Conservation (phyloP, 805 yeast species). For the Suhomyces xylopsoci region DNA sequence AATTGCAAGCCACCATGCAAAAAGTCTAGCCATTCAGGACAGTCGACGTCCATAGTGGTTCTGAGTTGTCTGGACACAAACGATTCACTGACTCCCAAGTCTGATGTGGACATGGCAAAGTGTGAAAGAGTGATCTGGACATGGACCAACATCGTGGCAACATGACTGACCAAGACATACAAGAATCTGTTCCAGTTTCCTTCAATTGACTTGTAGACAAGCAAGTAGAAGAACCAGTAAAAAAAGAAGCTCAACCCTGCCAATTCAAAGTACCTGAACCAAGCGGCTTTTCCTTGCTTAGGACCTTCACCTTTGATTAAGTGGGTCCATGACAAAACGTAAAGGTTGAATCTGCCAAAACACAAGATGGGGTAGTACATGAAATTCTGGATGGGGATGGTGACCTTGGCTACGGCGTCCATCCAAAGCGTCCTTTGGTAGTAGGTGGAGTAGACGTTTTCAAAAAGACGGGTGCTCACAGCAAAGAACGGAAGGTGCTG, state of each 20-base stretch:
- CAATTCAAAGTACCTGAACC: constrained; percentile 79
- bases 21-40: constrained; percentile 90
- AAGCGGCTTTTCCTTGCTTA: constrained; percentile 74
- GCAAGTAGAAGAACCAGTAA: constrained; percentile 77
- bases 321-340: constrained; percentile 78
- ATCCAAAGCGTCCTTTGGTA: constrained; percentile 66
- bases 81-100: constrained; percentile 75
- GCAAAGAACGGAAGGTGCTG: constrained; percentile 92
- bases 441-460: constrained; percentile 72
- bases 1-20: constrained; percentile 91
- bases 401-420: constrained; percentile 57
- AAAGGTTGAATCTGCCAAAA: constrained; percentile 84
- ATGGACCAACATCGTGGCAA: constrained; percentile 87
- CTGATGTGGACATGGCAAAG: constrained; percentile 91
- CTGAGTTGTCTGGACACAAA: constrained; percentile 78
- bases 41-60: constrained; percentile 93
- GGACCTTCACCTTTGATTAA: constrained; percentile 78
- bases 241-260: constrained; percentile 65
- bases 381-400: constrained; percentile 65
- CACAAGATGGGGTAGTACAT: constrained; percentile 74
- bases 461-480: constrained; percentile 68
- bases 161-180: constrained; percentile 69
- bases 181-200: constrained; percentile 52
- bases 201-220: constrained; percentile 51
- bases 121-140: constrained; percentile 88